These are phyloP conservation scores for Tetragonia tetragonoides DNA, from an alignment of 148 eudicot genomes.

Conservation along the genomic window DNA sequence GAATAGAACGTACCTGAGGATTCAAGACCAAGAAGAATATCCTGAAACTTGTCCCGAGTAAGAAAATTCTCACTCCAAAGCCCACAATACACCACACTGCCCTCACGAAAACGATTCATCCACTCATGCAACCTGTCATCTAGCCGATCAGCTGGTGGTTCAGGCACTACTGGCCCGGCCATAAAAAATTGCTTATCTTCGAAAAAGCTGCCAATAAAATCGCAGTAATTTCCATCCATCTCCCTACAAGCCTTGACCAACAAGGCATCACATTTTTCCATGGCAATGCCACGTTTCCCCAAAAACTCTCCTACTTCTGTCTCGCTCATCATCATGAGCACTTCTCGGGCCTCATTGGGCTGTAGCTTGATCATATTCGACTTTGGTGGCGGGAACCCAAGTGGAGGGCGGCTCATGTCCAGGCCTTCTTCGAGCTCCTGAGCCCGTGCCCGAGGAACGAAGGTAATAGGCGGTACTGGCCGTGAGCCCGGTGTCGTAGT, in stretches of 20 bases:
- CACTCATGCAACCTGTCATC: conserved; percentile 42
- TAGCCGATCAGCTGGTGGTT: conserved; percentile 24
- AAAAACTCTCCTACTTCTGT: background rate
- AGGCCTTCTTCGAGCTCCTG: background rate
- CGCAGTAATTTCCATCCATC: background rate
- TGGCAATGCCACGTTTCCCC: background rate
- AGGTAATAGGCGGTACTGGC: background rate
- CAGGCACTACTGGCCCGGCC: conserved; percentile 57
- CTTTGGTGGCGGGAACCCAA: background rate
- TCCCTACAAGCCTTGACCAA: conserved; percentile 21
- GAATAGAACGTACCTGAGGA: conserved; percentile 24
- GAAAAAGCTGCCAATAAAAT: conserved; percentile 27
- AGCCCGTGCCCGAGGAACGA: background rate
- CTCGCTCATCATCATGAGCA: background rate
- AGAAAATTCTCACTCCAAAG: conserved; percentile 51
- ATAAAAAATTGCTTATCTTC: conserved; percentile 39
- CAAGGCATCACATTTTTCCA: conserved; percentile 2
- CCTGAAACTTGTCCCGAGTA: conserved; percentile 35
- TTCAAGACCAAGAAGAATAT: conserved; percentile 48
- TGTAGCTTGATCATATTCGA: background rate
- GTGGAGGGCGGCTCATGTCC: background rate
- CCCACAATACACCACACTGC: conserved; percentile 40
- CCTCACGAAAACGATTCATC: conserved; percentile 31
- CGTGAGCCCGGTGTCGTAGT: background rate
- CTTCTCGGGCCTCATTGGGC: background rate